Evolutionary conservation across 192 early-diverging fungal genomes (phyloP).

Genomic region (Oehlia diaphana): DNA sequence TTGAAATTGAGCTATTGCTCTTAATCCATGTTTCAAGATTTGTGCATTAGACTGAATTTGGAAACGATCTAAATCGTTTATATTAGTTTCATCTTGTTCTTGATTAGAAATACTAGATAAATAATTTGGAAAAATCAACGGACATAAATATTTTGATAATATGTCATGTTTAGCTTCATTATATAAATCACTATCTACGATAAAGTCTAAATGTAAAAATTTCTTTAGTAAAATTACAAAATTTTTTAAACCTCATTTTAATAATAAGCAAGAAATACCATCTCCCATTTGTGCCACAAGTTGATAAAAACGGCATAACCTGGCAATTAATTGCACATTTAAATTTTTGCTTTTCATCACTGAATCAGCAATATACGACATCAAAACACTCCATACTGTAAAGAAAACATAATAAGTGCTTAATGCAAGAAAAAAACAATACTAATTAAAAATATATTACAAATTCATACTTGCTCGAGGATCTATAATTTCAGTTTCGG

Average conservation of each 20-base stretch:
- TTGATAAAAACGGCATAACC: slow-evolving; percentile 51
- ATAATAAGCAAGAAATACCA: slow-evolving; percentile 35
- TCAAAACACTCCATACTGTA: slow-evolving; percentile 49
- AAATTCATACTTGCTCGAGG: slow-evolving; percentile 40
- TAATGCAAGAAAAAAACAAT: not conserved
- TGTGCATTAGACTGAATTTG: slow-evolving; percentile 16
- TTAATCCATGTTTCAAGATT: slow-evolving; percentile 37
- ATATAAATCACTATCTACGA: slow-evolving; percentile 46
- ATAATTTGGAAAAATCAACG: slow-evolving; percentile 36
- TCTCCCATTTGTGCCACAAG: slow-evolving; percentile 50
- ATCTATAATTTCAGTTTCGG: slow-evolving; percentile 45
- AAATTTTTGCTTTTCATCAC: slow-evolving; percentile 31
- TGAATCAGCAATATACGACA: slow-evolving; percentile 47
- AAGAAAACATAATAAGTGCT: not conserved
- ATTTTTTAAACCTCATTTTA: not conserved
- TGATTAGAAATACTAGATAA: not conserved
- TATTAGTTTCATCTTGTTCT: not conserved
- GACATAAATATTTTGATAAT: slow-evolving; percentile 39
- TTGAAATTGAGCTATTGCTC: slow-evolving; percentile 42
- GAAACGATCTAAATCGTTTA: not conserved
- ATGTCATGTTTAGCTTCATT: slow-evolving; percentile 46
- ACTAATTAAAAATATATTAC: not conserved
- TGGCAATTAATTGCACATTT: slow-evolving; percentile 31
- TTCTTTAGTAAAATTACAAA: not conserved
- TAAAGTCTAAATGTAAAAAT: not conserved